Base-by-base conservation (phyloP, 495 filamentous ascomycete genomes). In the Daldinia grandis region DNA sequence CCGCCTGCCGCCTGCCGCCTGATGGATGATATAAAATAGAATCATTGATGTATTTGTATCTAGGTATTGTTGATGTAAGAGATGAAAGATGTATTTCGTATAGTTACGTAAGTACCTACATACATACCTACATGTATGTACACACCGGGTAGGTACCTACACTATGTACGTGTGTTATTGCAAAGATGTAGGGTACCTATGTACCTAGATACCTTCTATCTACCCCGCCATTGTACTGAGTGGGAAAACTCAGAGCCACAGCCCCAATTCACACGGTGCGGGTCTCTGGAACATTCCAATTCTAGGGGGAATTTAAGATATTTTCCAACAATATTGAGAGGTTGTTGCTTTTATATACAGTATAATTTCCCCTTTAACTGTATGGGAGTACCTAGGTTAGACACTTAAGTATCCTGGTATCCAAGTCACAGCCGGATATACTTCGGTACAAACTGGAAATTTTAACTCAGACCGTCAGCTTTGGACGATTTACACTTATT, bases 371-470 rank as follows among this genome's bases (percentile, higher is more conserved):
- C 19, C 21, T 47, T 47, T 21, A 8, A 47, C 42, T 24, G 42
- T 24, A 47, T 21, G 6, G 0, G 6, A 53, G 15, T 30, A 53
- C 27, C 25, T 51, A 51, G 5, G 17, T 44, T 44, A n/a, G 4
- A 31, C 27, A 64, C 62, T 19, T 14, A 35, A 35, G 51, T 65
- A 25, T 35, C 5, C 24, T 15, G 21, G 8, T 35, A 24, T 24
- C 10, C 21, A 56, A 63, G 14, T 19, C 15, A n/a, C n/a, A 5
- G 3, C 55, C 59, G 64, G 27, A 64, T 38, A 68, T 56, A 60
- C 38, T 57, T 64, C 69, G 58, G 55, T 24, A 47, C 53, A 59
- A 57, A 40, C 27, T 10, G 44, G 0, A 42, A 33, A 49, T 62
- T 71, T 57, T 60, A 47, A 24, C 27, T 58, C 12, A 53, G 35